Conservation (phyloP, 2,329 filamentous ascomycete genomes). For the Coniochaeta hoffmannii region DNA sequence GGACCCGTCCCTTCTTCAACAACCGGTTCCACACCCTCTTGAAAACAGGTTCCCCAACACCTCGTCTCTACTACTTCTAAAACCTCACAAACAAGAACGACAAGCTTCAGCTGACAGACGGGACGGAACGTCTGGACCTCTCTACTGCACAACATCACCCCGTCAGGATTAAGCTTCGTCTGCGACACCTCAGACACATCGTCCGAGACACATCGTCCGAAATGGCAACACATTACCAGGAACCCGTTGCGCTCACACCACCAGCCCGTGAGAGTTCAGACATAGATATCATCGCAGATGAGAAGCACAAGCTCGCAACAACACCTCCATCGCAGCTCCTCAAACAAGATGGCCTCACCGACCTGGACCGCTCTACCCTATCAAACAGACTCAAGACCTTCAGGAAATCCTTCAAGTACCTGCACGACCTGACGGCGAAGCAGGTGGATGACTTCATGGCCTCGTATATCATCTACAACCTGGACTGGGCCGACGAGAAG, state of each 20-base stretch:
- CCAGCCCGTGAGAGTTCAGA: background rate
- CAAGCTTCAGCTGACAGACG: background rate
- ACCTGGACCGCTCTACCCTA: slow-evolving; percentile 34
- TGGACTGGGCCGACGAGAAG: slow-evolving; percentile 44
- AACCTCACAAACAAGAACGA: background rate
- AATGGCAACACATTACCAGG: background rate
- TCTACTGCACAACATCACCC: background rate
- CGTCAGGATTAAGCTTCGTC: background rate
- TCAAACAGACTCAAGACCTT: slow-evolving; percentile 43
- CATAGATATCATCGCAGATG: slow-evolving; percentile 2
- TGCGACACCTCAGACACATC: too few relatives aligned
- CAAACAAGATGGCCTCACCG: slow-evolving; percentile 2
- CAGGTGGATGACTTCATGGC: slow-evolving; percentile 49
- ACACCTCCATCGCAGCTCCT: background rate
- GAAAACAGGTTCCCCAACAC: background rate
- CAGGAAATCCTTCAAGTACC: slow-evolving; percentile 39
- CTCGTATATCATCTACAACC: slow-evolving; percentile 48
- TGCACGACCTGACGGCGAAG: slow-evolving; percentile 38
- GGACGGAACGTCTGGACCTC: background rate
- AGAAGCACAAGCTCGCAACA: background rate
- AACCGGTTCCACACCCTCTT: slow-evolving; percentile 1
- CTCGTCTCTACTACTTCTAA: background rate
- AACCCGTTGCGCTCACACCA: background rate
- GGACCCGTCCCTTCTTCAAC: slow-evolving; percentile 1
- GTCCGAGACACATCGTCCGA: background rate